Percentiles rank a stretch among this genome's conserved stretches.
phyloP scores from a whole-genome alignment of 192 early-diverging fungal species.

The Glomus cerebriforme region DNA sequence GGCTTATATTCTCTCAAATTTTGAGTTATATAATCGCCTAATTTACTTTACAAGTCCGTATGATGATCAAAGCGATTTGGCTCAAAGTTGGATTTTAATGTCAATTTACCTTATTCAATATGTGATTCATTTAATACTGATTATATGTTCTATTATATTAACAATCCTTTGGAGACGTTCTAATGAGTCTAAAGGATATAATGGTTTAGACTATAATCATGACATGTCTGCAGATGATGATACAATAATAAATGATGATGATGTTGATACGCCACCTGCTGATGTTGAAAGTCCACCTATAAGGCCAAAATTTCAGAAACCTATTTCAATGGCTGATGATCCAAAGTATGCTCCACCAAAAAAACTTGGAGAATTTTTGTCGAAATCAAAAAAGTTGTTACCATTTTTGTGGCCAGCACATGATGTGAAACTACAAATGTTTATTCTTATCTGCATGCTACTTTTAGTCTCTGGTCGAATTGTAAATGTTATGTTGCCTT shows the following conservation, averaged over 20 bases:
- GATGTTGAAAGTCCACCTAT: background rate
- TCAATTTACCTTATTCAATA: constrained; percentile 19
- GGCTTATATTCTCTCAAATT: background rate
- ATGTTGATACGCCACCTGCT: background rate
- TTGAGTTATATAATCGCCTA: constrained; percentile 25
- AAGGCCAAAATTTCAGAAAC: constrained; percentile 6
- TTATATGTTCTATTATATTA: constrained; percentile 6
- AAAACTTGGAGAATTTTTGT: constrained; percentile 9
- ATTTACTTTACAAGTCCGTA: background rate
- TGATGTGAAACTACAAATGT: constrained; percentile 57
- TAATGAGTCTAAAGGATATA: constrained; percentile 8
- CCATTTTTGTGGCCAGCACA: constrained; percentile 85
- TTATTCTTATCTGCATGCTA: constrained; percentile 68
- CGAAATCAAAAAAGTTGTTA: constrained; percentile 32
- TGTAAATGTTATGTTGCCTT: constrained; percentile 82
- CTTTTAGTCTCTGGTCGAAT: constrained; percentile 64
- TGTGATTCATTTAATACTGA: background rate
- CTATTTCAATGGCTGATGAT: constrained; percentile 21
- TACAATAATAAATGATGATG: background rate
- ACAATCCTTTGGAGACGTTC: background rate
- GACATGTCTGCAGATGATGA: background rate
- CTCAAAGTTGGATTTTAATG: constrained; percentile 14
- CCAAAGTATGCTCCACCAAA: constrained; percentile 24
- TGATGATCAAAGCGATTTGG: constrained; percentile 7
- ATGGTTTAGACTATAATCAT: background rate